phyloP scores from a whole-genome alignment of 805 yeast species.

The Teunomyces gatunensis region DNA sequence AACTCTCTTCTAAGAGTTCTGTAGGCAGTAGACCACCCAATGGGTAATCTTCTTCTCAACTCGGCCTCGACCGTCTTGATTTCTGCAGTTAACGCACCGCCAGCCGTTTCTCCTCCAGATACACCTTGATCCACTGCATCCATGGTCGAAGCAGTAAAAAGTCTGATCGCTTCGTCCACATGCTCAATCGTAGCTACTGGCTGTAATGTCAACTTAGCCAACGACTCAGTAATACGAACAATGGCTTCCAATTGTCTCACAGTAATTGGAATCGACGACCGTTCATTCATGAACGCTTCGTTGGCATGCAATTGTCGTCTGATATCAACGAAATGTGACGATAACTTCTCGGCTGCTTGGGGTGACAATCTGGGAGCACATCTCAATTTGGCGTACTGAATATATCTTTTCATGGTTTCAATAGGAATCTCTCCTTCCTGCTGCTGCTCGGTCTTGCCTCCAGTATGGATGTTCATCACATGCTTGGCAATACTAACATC shows the following conservation, averaged over 20 bases:
- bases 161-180: constrained; percentile 91
- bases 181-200: constrained; percentile 86
- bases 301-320: constrained; percentile 77
- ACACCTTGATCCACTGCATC: constrained; percentile 80
- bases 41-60: constrained; percentile 84
- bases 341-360: constrained; percentile 85
- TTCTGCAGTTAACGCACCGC: constrained; percentile 62
- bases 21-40: constrained; percentile 94
- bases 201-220: constrained; percentile 80
- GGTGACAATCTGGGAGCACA: constrained; percentile 92
- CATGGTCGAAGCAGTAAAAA: constrained; percentile 96
- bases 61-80: constrained; percentile 80
- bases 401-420: constrained; percentile 86
- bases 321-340: constrained; percentile 89
- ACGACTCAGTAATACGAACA: constrained; percentile 88
- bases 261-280: constrained; percentile 96
- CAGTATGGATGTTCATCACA: constrained; percentile 93
- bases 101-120: constrained; percentile 38
- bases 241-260: constrained; percentile 97
- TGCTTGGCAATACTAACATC: constrained; percentile 91
- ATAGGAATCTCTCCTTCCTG: constrained; percentile 84
- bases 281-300: constrained; percentile 78
- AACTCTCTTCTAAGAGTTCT: constrained; percentile 81
- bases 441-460: constrained; percentile 46
- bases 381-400: constrained; percentile 82